These are phyloP conservation scores for Lasiosphaeriaceae sp. DNA, from an alignment of 495 filamentous ascomycete genomes.

Conservation along the genomic window DNA sequence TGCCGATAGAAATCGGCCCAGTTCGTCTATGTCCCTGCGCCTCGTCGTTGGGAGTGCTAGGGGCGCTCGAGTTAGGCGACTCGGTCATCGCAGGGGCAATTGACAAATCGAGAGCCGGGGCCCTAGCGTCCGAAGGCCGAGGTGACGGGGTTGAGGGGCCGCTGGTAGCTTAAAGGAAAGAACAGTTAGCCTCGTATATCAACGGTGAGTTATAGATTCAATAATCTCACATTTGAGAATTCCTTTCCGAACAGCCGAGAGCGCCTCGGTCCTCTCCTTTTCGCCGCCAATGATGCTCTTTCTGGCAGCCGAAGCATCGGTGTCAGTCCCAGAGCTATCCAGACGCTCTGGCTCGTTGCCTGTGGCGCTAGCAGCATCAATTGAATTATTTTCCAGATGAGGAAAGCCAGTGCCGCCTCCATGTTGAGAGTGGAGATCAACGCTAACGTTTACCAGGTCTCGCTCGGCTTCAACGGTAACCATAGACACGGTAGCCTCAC, in stretches of 20 bases:
- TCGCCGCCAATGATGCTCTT: slow-evolving; percentile 91
- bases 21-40: slow-evolving; percentile 56
- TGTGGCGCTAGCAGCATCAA: slow-evolving; percentile 46
- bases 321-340: slow-evolving; percentile 51
- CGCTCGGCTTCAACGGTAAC: slow-evolving; percentile 93
- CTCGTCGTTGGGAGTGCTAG: slow-evolving; percentile 78
- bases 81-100: slow-evolving; percentile 60
- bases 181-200: slow-evolving; percentile 7
- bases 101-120: slow-evolving; percentile 46
- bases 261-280: slow-evolving; percentile 82
- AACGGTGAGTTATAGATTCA: background rate
- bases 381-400: slow-evolving; percentile 75
- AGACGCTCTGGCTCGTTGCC: slow-evolving; percentile 42
- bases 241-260: slow-evolving; percentile 85
- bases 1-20: slow-evolving; percentile 68
- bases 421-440: slow-evolving; percentile 61
- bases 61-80: slow-evolving; percentile 75
- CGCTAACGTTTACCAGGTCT: slow-evolving; percentile 76
- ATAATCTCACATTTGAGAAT: slow-evolving; percentile 80
- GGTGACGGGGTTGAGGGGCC: slow-evolving; percentile 65
- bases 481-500: slow-evolving; percentile 80
- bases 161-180: slow-evolving; percentile 31
- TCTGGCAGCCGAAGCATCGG: slow-evolving; percentile 57
- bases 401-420: slow-evolving; percentile 83
- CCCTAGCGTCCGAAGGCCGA: slow-evolving; percentile 50